These are phyloP conservation scores for Xylariaceae sp. DNA, from an alignment of 2,329 filamentous ascomycete genomes.

Conservation along the genomic window DNA sequence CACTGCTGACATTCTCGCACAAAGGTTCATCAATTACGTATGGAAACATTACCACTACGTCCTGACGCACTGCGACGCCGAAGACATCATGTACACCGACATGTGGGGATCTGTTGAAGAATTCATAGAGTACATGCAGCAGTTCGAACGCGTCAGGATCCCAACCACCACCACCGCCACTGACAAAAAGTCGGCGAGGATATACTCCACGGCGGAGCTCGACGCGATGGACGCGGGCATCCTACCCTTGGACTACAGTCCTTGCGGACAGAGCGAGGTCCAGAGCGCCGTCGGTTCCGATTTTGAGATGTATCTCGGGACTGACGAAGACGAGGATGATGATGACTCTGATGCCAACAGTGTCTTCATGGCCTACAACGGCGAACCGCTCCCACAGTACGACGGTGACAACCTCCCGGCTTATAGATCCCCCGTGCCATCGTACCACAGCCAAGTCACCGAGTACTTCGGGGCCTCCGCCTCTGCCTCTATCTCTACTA, in stretches of 20 bases:
- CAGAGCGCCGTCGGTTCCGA: no score
- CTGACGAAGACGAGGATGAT: neutral
- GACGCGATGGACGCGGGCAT: neutral
- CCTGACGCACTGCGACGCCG: neutral
- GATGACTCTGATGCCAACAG: no score
- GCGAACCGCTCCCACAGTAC: neutral
- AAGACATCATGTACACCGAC: neutral
- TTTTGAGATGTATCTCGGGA: neutral
- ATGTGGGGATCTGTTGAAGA: neutral
- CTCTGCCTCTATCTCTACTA: no score
- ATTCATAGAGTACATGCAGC: conserved; percentile 3
- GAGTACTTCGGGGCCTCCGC: no score
- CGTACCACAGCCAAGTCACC: no score
- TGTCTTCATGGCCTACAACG: neutral
- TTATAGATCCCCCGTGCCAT: no score
- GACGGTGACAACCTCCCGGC: neutral
- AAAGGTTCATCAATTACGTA: neutral
- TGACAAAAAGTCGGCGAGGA: no score
- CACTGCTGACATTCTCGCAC: neutral
- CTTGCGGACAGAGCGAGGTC: no score
- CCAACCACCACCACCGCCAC: neutral
- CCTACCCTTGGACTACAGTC: neutral
- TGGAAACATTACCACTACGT: neutral
- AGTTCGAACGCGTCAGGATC: no score
- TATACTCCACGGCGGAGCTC: neutral